A percentile compares a stretch with the other conserved stretches of the same genome.
These are phyloP conservation scores for Pholiota molesta DNA, from an alignment of 768 basidiomycete genomes.

Conservation along the genomic window DNA sequence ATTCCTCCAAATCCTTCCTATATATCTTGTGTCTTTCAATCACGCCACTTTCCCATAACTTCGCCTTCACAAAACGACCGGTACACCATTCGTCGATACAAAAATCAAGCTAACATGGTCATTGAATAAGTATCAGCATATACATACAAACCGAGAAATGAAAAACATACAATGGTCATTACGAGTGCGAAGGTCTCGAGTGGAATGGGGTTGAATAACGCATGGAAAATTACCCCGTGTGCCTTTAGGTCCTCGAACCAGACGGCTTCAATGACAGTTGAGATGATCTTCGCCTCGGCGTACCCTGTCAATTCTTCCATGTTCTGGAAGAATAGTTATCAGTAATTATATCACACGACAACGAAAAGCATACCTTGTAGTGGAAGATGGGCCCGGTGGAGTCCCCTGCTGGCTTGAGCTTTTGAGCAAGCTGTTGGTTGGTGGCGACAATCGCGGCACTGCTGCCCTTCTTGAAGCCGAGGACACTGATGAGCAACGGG, in stretches of 20 bases:
- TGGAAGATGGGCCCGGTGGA: background rate
- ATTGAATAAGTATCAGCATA: background rate
- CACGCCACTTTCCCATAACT: conserved; percentile 11
- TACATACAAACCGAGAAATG: background rate
- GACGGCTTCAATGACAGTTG: conserved; percentile 1
- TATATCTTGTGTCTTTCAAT: conserved; percentile 10
- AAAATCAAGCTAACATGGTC: conserved; percentile 9
- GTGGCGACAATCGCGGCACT: no score
- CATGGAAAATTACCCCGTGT: conserved; percentile 1
- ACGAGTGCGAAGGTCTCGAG: conserved; percentile 16
- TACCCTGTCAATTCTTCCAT: background rate
- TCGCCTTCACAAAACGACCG: conserved; percentile 7
- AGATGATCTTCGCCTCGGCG: conserved; percentile 8
- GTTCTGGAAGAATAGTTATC: background rate
- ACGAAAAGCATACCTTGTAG: background rate
- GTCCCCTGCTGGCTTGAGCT: background rate
- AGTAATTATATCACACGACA: background rate
- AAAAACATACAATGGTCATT: conserved; percentile 2
- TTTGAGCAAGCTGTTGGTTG: background rate
- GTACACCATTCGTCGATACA: conserved; percentile 14
- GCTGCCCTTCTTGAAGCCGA: background rate
- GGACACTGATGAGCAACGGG: background rate
- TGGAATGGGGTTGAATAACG: conserved; percentile 18
- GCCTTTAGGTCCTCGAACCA: conserved; percentile 14
- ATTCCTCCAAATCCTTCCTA: conserved; percentile 9